Evolutionary conservation across 352 stramenopile species (phyloP).

Genomic region (Pythium volutum): DNA sequence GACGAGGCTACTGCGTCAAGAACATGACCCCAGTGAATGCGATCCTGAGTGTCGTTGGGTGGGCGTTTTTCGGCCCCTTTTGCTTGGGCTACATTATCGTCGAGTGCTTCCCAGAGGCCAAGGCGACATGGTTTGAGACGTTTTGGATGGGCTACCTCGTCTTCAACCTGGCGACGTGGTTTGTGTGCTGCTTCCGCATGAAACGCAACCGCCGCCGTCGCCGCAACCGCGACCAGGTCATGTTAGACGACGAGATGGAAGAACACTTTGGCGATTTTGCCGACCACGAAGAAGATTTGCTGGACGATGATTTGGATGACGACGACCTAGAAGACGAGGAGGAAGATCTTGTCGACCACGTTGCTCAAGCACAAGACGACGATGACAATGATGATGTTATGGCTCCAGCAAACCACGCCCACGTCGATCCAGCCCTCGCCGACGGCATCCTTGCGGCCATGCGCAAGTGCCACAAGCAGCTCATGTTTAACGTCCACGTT

Average conservation of each 20-base stretch:
- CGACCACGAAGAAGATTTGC: slow-evolving; percentile 16
- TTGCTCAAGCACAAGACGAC: slow-evolving; percentile 2
- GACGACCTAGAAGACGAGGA: slow-evolving; percentile 23
- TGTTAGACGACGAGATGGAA: slow-evolving; percentile 32
- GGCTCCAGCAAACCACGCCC: slow-evolving; percentile 25
- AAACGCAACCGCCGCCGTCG: slow-evolving; percentile 43
- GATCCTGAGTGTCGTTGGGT: slow-evolving; percentile 53
- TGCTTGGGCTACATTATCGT: slow-evolving; percentile 65
- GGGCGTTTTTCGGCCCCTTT: slow-evolving; percentile 66
- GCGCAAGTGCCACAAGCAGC: slow-evolving; percentile 62
- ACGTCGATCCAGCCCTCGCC: slow-evolving; percentile 36
- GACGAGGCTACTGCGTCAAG: slow-evolving; percentile 68
- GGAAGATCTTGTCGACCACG: slow-evolving; percentile 12
- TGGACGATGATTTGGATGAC: slow-evolving; percentile 22
- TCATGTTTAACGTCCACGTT: slow-evolving; percentile 67
- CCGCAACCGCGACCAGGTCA: slow-evolving; percentile 26
- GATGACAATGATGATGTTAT: slow-evolving; percentile 13
- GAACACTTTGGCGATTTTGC: slow-evolving; percentile 29
- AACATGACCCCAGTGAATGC: slow-evolving; percentile 58
- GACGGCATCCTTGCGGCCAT: slow-evolving; percentile 53
- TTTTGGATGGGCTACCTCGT: slow-evolving; percentile 77
- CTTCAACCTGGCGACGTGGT: slow-evolving; percentile 69
- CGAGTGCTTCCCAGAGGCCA: slow-evolving; percentile 42
- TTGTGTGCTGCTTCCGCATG: slow-evolving; percentile 69
- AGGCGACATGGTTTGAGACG: slow-evolving; percentile 46